Evolutionary conservation across 2,329 filamentous ascomycete genomes (phyloP), one percentile per base, ranked within the genome.

Genomic region (Canariomyces notabilis): DNA sequence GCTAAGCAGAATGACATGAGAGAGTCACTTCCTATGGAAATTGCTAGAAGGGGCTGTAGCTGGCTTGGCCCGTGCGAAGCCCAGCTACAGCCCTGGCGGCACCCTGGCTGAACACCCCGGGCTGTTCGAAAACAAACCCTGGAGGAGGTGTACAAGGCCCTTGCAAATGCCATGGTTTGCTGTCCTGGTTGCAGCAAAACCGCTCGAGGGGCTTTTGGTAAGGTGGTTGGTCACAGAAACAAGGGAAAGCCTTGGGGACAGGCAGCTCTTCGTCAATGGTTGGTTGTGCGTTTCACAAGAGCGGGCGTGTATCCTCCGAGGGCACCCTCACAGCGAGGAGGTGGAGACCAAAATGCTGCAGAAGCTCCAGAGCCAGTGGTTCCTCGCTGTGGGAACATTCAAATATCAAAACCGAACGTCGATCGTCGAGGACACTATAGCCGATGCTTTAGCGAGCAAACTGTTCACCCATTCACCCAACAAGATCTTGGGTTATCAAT

Each of bases 391-490:
- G 22, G n/a, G 15, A 34, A 20, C 11, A 18, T n/a, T n/a, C 29
- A 40, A 21, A 40, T 45, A 40, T 23, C 36, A 19, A 19, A 16
- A 16, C n/a, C 14, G 35, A 33, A 9, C 20, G 42, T 20, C 19
- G 36, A 44, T 39, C 42, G 26, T 29, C 14, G 16, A 22, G 35
- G n/a, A n/a, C n/a, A n/a, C n/a, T 44, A 22, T 44, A 33, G 21
- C 23, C 29, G 12, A n/a, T n/a, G n/a, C n/a, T n/a, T n/a, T n/a
- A n/a, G n/a, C n/a, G n/a, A n/a, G n/a, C n/a, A n/a, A n/a, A n/a
- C n/a, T n/a, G n/a, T n/a, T n/a, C n/a, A n/a, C n/a, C n/a, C n/a
- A n/a, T n/a, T n/a, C n/a, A n/a, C 4, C 7, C 26, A 29, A 29
- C 26, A 26, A n/a, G n/a, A n/a, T n/a, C n/a, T n/a, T n/a, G 31